Base-by-base conservation (phyloP, 2,329 filamentous ascomycete genomes). In the Sarocladium strictum region DNA sequence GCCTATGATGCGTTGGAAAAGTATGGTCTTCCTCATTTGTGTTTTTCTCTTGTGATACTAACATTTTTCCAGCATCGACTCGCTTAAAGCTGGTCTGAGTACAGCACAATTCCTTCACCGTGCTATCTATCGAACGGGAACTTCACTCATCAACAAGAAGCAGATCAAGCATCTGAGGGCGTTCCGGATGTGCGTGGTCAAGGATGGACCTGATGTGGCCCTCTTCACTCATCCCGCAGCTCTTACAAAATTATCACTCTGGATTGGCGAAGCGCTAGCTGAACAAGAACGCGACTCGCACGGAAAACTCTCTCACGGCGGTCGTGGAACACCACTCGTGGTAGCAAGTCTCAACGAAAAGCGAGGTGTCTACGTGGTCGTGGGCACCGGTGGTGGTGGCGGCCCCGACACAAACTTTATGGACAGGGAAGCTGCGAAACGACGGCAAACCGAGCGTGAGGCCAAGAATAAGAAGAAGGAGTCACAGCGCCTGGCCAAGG, bases 131-230 rank as follows among this genome's bases (percentile, higher is more conserved):
- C 88, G 90, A 49, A 96, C 93, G 0, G 94, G 94, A 35, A 96
- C 91, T 1, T 87, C 89, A 0, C 78, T 99, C 26, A 88, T 99
- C 57, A 89, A 90, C 60, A 99, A 99, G 73, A 87, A 89, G 56
- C 92, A 97, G 64, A 96, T 99, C 66, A 89, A 90, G 35, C 91
- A 97, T 67, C 77, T 99, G 15, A 85, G 90, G 49, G 89, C 93
- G 1, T 99, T 97, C 69, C 89, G 94, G 51, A 91, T 99, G 79
- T 95, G 89, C 32, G 88, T 97, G 3, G 91, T 99, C 62, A 96
- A 95, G 67, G 94, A 97, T 64, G 91, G 93, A 0, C 90, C 92
- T 0, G 94, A 97, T 62, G 87, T 96, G 0, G 74, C 81, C n/a
- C 79, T 97, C 11, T 99, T 99, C 71, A 91, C 87, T 1, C 93